phyloP scores from a whole-genome alignment of 2,329 filamentous ascomycete genomes.

The Chaetothyriales sp. region DNA sequence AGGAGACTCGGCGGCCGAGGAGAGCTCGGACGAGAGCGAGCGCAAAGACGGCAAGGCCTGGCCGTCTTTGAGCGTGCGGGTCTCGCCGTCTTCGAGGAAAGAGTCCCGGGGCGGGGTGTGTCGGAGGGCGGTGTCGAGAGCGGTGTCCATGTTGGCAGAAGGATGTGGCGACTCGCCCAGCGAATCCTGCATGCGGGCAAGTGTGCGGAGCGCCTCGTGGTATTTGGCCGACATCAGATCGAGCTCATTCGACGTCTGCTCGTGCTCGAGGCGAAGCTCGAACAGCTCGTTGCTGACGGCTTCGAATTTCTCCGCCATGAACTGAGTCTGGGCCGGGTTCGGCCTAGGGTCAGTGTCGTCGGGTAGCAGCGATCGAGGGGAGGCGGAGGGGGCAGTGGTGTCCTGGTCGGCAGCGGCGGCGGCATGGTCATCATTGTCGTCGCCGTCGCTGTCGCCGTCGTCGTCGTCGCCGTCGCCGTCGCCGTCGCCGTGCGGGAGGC shows the following conservation, averaged over 20 bases:
- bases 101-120: conserved; percentile 26
- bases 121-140: conserved; percentile 34
- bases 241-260: conserved; percentile 66
- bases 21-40: conserved; percentile 88
- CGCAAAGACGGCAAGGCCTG: conserved; percentile 64
- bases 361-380: not conserved
- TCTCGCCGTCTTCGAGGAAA: conserved; percentile 67
- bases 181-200: conserved; percentile 74
- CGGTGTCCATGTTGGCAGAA: conserved; percentile 20
- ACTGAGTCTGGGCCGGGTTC: conserved; percentile 67
- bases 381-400: conserved; percentile 16
- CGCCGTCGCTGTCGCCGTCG: too few relatives aligned
- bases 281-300: conserved; percentile 82
- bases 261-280: conserved; percentile 80
- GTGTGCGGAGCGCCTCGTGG: conserved; percentile 66
- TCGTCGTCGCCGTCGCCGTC: too few relatives aligned
- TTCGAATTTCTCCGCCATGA: conserved; percentile 86
- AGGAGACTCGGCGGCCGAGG: conserved; percentile 67
- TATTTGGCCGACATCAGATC: conserved; percentile 78
- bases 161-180: conserved; percentile 65
- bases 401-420: conserved; percentile 22
- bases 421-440: too few relatives aligned
- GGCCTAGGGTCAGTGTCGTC: conserved; percentile 37
- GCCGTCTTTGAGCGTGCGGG: conserved; percentile 42
- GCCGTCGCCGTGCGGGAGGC: too few relatives aligned